Conservation (phyloP, 306 rosid species). For the Cucumis melo region DNA sequence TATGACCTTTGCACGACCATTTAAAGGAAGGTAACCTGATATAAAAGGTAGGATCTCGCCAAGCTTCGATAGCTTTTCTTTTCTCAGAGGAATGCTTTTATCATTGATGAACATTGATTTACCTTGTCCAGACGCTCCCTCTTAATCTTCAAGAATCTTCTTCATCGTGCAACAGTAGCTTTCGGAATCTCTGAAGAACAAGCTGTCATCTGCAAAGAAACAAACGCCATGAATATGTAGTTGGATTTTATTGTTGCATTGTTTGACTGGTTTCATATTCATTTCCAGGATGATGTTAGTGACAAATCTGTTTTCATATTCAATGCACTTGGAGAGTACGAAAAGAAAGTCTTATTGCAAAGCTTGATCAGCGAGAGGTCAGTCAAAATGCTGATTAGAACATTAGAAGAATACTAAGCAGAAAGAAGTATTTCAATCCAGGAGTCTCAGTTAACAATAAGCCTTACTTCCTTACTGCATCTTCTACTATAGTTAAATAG, state of each 20-base stretch:
- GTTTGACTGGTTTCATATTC: neutral
- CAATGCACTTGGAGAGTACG: conserved; percentile 48
- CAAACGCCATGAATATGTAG: neutral
- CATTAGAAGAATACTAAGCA: neutral
- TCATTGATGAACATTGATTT: too few relatives aligned
- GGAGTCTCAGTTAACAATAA: neutral
- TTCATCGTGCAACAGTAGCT: too few relatives aligned
- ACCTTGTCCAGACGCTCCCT: too few relatives aligned
- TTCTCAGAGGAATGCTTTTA: too few relatives aligned
- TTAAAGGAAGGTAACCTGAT: too few relatives aligned
- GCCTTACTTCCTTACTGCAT: neutral
- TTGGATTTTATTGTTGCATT: neutral
- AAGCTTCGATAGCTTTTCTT: too few relatives aligned
- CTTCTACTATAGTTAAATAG: neutral
- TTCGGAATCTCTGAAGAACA: too few relatives aligned
- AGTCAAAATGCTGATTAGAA: conserved; percentile 10
- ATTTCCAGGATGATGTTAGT: conserved; percentile 63
- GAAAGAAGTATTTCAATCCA: neutral
- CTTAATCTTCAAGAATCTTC: too few relatives aligned
- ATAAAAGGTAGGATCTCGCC: too few relatives aligned
- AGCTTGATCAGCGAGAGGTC: conserved; percentile 44
- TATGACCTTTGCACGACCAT: too few relatives aligned
- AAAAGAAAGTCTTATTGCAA: conserved; percentile 48
- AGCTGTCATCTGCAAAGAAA: too few relatives aligned
- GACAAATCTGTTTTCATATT: conserved; percentile 87